These are phyloP conservation scores for Aspergillus hiratsukae DNA, from an alignment of 2,329 filamentous ascomycete genomes.

Conservation along the genomic window DNA sequence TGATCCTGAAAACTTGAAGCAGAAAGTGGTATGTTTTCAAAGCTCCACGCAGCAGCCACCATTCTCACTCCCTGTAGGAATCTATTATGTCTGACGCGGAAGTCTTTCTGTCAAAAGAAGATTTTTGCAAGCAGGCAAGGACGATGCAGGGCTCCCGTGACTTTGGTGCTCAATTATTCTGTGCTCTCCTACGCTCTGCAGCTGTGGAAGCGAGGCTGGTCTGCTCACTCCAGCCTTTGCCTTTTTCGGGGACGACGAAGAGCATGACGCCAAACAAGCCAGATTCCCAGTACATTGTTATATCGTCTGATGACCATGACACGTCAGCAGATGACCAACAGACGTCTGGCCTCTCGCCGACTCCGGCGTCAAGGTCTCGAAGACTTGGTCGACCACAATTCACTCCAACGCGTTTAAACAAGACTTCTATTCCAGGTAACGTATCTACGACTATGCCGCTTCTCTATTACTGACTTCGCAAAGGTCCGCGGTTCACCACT, in stretches of 20 bases:
- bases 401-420: conserved; percentile 16
- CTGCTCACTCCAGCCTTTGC: conserved; percentile 81
- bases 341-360: conserved; percentile 9
- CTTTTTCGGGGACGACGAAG: conserved; percentile 55
- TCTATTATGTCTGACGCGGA: conserved; percentile 61
- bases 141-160: conserved; percentile 77
- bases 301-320: conserved; percentile 33
- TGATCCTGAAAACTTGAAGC: conserved; percentile 55
- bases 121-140: conserved; percentile 69
- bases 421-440: conserved; percentile 18
- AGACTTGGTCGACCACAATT: conserved; percentile 37
- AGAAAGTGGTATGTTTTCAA: conserved; percentile 41
- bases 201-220: conserved; percentile 79
- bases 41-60: conserved; percentile 9
- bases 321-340: conserved; percentile 26
- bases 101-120: conserved; percentile 61
- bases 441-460: not conserved
- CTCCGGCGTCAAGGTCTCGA: conserved; percentile 17
- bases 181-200: conserved; percentile 75
- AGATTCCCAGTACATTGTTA: conserved; percentile 31
- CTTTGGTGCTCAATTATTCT: conserved; percentile 84
- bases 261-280: conserved; percentile 41
- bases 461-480: conserved; percentile 18
- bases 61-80: conserved; percentile 40
- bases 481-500: conserved; percentile 42